These are phyloP conservation scores for Coniferiporia weirii DNA, from an alignment of 1,284 basidiomycete species.

Conservation along the genomic window DNA sequence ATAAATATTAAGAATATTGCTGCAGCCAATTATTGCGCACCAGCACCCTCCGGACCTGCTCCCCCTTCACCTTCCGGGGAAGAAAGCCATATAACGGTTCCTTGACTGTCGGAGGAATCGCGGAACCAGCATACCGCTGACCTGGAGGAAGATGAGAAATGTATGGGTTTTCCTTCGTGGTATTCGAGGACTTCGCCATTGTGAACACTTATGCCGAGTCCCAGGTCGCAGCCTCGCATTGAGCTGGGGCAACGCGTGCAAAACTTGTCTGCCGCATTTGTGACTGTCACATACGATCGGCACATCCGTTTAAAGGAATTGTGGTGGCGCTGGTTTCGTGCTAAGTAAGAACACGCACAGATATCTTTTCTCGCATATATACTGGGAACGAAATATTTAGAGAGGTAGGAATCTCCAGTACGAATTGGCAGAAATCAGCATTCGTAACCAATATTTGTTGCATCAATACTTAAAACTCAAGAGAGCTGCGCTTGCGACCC, in stretches of 20 bases:
- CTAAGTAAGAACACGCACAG: too few species aligned
- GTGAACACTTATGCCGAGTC: background rate
- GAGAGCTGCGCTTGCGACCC: too few species aligned
- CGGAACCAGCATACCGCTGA: constrained; percentile 28
- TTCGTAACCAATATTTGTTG: too few species aligned
- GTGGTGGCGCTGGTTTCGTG: too few species aligned
- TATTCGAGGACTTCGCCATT: background rate
- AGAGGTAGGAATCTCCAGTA: too few species aligned
- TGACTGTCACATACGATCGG: too few species aligned
- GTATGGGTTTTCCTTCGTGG: constrained; percentile 49
- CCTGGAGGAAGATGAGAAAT: constrained; percentile 41
- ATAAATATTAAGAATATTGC: background rate
- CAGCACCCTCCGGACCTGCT: constrained; percentile 71
- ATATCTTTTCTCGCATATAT: too few species aligned
- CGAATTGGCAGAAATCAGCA: too few species aligned
- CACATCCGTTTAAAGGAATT: too few species aligned
- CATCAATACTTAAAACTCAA: too few species aligned
- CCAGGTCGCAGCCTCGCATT: background rate
- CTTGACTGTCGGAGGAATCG: constrained; percentile 26
- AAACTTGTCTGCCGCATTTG: background rate
- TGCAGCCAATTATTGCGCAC: constrained; percentile 34
- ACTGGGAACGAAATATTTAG: too few species aligned
- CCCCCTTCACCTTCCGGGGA: constrained; percentile 69
- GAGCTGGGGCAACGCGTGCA: background rate
- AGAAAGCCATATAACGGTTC: constrained; percentile 76